Base-by-base conservation (phyloP, 2,329 filamentous ascomycete genomes). In the Aaosphaeria arxii region DNA sequence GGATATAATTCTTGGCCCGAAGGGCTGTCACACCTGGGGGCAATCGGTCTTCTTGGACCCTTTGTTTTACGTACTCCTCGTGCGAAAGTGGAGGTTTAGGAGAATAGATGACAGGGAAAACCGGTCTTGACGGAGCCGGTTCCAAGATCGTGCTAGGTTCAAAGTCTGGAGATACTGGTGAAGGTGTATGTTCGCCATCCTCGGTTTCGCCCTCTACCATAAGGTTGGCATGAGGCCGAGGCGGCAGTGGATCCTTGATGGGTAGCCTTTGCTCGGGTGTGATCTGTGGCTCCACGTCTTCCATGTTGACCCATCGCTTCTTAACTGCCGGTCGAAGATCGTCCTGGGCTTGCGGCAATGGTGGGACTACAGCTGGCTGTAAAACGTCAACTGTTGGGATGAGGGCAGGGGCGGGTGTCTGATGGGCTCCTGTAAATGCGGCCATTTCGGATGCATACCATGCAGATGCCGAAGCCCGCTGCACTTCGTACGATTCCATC, bases 1-100 rank as follows among this genome's bases (percentile, higher is more conserved):
- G 74, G 30, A 87, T 81, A 61, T 88, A 89, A 47, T 77, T 77
- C 38, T 74, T 69, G 48, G 85, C 80, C 39, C 71, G 66, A 42
- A 86, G 76, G 13, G 73, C 72, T 3, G 77, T 72, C 63, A 86
- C 81, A 17, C 84, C 85, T 5, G 69, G 71, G 6, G 78, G 76
- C 5, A 86, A 57, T 7, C 72, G 73, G 62, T 63, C 77, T 56
- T 70, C 63, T 43, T 70, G 49, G 30, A 76, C 70, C 13, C 66
- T 57, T 17, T 60, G 64, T 17, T 67, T 56, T 6, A 70, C 69
- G 30, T 62, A 71, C 6, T 72, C 64, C 36, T 68, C 55, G 40
- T 71, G 70, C 5, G 46, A 55, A 13, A 67, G 46, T 1, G 68
- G 65, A 5, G 58, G 56, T 7, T 47, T 49, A 2, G 67, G 67